Conservation (phyloP, 345 rosid species). For the Camelina neglecta region DNA sequence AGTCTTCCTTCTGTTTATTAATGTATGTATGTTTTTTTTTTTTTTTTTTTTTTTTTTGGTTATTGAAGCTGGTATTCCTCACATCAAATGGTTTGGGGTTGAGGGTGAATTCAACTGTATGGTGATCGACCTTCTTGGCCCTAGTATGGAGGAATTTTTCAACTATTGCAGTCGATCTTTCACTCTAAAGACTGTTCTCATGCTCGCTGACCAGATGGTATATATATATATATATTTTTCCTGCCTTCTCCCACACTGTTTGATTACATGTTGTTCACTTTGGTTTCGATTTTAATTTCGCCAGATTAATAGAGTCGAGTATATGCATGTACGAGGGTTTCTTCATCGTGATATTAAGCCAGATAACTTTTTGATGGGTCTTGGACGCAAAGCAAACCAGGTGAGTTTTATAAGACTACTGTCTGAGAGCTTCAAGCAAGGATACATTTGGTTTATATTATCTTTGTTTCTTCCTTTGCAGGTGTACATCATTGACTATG, state of each 20-base stretch:
- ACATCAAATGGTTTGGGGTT: slow-evolving; percentile 91
- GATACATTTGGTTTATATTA: background rate
- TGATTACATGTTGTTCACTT: slow-evolving; percentile 2
- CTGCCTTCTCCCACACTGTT: background rate
- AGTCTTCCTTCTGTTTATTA: background rate
- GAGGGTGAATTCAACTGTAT: slow-evolving; percentile 79
- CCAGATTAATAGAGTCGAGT: slow-evolving; percentile 87
- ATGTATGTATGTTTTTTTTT: background rate
- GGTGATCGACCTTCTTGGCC: slow-evolving; percentile 96
- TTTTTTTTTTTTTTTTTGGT: slow-evolving; percentile 4
- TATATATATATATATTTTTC: background rate
- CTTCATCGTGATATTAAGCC: slow-evolving; percentile 99
- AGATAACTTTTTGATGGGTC: slow-evolving; percentile 96
- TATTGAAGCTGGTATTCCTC: slow-evolving; percentile 78
- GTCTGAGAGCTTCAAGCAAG: background rate
- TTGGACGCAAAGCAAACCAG: slow-evolving; percentile 98
- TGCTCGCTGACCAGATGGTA: slow-evolving; percentile 95
- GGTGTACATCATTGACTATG: slow-evolving; percentile 51
- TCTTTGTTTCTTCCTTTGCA: slow-evolving; percentile 19
- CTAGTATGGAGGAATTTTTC: slow-evolving; percentile 87
- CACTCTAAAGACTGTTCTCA: slow-evolving; percentile 75
- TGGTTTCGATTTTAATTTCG: background rate
- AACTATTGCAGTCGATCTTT: slow-evolving; percentile 83
- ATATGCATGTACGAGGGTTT: slow-evolving; percentile 91
- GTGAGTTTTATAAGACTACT: slow-evolving; percentile 42